These are phyloP conservation scores for Rhizoclosmatium globosum DNA, from an alignment of 192 early-diverging fungal species.

Conservation along the genomic window DNA sequence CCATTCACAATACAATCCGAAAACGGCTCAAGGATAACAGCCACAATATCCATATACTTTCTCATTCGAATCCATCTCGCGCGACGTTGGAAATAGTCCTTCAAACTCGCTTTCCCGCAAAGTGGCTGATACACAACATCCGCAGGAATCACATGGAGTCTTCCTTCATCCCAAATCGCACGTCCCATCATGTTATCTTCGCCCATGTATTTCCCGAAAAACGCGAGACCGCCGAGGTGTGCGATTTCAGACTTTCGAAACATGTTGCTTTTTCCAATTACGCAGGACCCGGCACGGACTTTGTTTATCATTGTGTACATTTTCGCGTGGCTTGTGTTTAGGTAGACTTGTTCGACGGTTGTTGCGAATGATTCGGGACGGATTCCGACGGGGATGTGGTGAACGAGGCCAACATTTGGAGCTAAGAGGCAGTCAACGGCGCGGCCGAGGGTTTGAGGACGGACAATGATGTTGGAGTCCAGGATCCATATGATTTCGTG, in stretches of 20 bases:
- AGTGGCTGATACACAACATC: constrained; percentile 88
- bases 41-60: constrained; percentile 89
- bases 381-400: constrained; percentile 88
- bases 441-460: constrained; percentile 76
- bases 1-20: constrained; percentile 86
- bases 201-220: constrained; percentile 90
- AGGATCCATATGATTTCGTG: constrained; percentile 94
- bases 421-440: constrained; percentile 78
- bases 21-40: constrained; percentile 89
- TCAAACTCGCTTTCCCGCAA: constrained; percentile 66
- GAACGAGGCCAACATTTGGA: constrained; percentile 87
- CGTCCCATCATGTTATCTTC: constrained; percentile 96
- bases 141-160: constrained; percentile 83
- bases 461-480: constrained; percentile 89
- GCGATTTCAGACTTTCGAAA: constrained; percentile 87
- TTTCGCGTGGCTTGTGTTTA: constrained; percentile 90
- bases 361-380: constrained; percentile 77
- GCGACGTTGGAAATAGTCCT: constrained; percentile 83
- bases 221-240: constrained; percentile 77
- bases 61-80: constrained; percentile 92
- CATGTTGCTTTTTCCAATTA: constrained; percentile 94
- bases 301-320: constrained; percentile 96
- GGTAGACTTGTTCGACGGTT: constrained; percentile 84
- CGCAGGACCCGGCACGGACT: constrained; percentile 72
- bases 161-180: constrained; percentile 79